Percentiles rank a stretch among this genome's conserved stretches.
Conservation (phyloP, 768 basidiomycete species). For the Leccinum barrowsii region DNA sequence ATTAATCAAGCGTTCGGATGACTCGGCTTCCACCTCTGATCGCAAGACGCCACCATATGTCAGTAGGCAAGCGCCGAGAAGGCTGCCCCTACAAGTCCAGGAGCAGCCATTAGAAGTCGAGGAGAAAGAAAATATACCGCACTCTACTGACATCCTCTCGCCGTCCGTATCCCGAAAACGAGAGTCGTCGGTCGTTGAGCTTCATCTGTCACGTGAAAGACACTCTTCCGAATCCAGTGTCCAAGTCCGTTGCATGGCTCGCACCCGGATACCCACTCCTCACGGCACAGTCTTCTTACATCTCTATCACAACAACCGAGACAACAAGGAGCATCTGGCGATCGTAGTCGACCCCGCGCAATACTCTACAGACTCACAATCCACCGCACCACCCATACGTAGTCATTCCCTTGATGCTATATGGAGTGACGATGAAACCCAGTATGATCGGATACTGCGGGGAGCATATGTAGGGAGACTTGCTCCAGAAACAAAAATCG, state of each 20-base stretch:
- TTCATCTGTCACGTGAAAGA: slow-evolving; percentile 1
- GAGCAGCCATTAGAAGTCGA: slow-evolving; percentile 26
- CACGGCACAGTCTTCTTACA: slow-evolving; percentile 93
- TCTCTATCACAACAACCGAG: slow-evolving; percentile 89
- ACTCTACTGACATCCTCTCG: slow-evolving; percentile 35
- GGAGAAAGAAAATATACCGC: slow-evolving; percentile 51
- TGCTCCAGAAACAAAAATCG: slow-evolving; percentile 47
- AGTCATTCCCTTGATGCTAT: slow-evolving; percentile 76
- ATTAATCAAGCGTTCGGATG: slow-evolving; percentile 48
- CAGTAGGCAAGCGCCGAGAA: slow-evolving; percentile 74
- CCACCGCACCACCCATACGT: slow-evolving; percentile 60
- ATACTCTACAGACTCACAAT: slow-evolving; percentile 45
- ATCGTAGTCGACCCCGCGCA: slow-evolving; percentile 93
- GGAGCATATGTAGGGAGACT: slow-evolving; percentile 92
- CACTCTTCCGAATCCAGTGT: slow-evolving; percentile 23
- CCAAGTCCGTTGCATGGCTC: slow-evolving; percentile 91
- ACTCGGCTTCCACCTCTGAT: slow-evolving; percentile 33
- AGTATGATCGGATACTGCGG: slow-evolving; percentile 87
- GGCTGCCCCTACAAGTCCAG: slow-evolving; percentile 45
- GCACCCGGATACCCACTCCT: slow-evolving; percentile 95
- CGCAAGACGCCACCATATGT: slow-evolving; percentile 56
- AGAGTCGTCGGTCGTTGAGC: slow-evolving; percentile 26
- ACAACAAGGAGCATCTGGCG: slow-evolving; percentile 93
- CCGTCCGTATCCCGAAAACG: slow-evolving; percentile 37
- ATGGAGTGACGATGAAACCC: slow-evolving; percentile 85